These are phyloP conservation scores for Apiospora pterosperma DNA, from an alignment of 2,329 filamentous ascomycete species.

Conservation along the genomic window DNA sequence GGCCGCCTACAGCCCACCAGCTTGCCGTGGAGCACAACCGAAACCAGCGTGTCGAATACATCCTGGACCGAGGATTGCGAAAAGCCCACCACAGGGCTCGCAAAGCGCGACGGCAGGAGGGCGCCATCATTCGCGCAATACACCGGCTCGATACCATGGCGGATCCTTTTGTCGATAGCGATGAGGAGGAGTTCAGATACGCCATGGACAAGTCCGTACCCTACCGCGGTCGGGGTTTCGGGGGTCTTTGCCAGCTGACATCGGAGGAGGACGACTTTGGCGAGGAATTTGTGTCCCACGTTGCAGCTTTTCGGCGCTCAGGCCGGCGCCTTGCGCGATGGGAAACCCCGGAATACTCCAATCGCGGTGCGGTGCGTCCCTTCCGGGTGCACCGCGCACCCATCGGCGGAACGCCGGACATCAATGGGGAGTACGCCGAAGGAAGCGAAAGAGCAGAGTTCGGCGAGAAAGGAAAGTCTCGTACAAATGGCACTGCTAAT, in stretches of 20 bases:
- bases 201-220: conserved; percentile 26
- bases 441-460: conserved; percentile 26
- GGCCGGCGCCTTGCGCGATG: conserved; percentile 67
- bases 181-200: conserved; percentile 48
- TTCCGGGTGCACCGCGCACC: conserved; percentile 8
- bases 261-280: conserved; percentile 71
- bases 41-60: conserved; percentile 76
- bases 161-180: conserved; percentile 60
- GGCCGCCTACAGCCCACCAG: conserved; percentile 78
- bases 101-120: conserved; percentile 60
- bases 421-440: conserved; percentile 22
- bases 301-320: conserved; percentile 61
- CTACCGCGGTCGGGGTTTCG: conserved; percentile 56
- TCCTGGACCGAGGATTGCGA: conserved; percentile 71
- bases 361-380: not conserved
- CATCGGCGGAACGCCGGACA: conserved; percentile 20
- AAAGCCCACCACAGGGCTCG: conserved; percentile 62
- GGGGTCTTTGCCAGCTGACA: conserved; percentile 60
- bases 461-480: conserved; percentile 26
- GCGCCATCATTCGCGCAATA: conserved; percentile 64
- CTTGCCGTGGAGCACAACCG: conserved; percentile 76
- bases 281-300: conserved; percentile 67
- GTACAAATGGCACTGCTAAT: conserved; percentile 32
- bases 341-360: conserved; percentile 35
- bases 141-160: conserved; percentile 56